phyloP scores from a whole-genome alignment of 2,329 filamentous ascomycete genomes.

The Fonsecaea erecta region DNA sequence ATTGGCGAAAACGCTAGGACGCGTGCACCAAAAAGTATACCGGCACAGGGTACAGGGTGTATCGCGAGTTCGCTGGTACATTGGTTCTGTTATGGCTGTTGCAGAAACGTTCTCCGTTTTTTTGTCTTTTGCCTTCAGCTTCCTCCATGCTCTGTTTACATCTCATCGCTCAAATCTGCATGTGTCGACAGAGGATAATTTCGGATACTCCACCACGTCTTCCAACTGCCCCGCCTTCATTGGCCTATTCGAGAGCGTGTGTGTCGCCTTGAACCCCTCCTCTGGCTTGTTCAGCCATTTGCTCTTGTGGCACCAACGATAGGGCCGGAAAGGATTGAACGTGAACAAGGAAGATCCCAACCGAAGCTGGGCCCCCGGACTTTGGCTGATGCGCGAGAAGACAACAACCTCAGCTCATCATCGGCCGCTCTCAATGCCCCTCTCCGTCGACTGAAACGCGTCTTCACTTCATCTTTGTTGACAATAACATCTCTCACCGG shows the following conservation, averaged over 20 bases:
- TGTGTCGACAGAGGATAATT: conserved; percentile 31
- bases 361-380: conserved; percentile 12
- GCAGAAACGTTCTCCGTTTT: conserved; percentile 1
- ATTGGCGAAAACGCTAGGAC: conserved; percentile 19
- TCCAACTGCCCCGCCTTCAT: conserved; percentile 27
- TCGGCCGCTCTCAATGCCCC: background rate
- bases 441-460: background rate
- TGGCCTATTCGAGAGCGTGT: conserved; percentile 12
- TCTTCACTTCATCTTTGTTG: background rate
- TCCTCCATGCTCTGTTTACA: conserved; percentile 24
- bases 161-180: conserved; percentile 23
- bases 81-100: background rate
- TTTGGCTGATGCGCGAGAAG: conserved; percentile 23
- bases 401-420: conserved; percentile 23
- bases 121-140: conserved; percentile 8
- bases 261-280: conserved; percentile 22
- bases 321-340: conserved; percentile 5
- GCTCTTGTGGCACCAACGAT: conserved; percentile 4
- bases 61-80: conserved; percentile 4
- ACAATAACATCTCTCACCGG: conserved; percentile 12
- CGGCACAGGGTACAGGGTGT: background rate
- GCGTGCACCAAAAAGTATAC: conserved; percentile 22
- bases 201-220: conserved; percentile 32
- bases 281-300: conserved; percentile 12
- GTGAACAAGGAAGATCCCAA: conserved; percentile 26